Percentiles rank a stretch among this genome's conserved stretches.
phyloP scores from a whole-genome alignment of 2,329 filamentous ascomycete species.

The Cordyceps tenuipes region DNA sequence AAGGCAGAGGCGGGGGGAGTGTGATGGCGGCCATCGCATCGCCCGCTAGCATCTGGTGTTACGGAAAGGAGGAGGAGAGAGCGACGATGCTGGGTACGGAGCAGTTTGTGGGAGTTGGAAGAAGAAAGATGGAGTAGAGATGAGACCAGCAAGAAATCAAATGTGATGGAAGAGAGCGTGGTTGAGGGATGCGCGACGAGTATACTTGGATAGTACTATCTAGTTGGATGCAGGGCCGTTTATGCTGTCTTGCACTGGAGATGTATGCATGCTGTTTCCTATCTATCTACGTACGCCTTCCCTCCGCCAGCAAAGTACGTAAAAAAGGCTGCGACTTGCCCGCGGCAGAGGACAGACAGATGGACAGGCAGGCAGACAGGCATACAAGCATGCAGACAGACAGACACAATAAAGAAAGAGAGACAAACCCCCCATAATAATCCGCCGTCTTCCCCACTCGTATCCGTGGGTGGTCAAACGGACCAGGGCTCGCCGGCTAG shows the following conservation, averaged over 20 bases:
- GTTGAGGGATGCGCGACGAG: neutral
- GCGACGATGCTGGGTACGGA: neutral
- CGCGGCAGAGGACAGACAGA: neutral
- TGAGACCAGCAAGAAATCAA: neutral
- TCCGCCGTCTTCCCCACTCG: neutral
- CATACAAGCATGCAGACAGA: too few species aligned
- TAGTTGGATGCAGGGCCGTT: neutral
- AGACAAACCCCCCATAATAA: neutral
- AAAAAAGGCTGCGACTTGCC: neutral
- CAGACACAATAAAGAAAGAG: neutral
- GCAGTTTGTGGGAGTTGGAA: neutral
- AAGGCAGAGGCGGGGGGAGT: neutral
- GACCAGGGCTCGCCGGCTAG: neutral
- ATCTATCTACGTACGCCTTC: too few species aligned
- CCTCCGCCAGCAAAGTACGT: too few species aligned
- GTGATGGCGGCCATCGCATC: neutral
- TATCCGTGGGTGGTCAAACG: neutral
- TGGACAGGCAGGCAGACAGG: neutral
- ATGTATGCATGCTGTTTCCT: too few species aligned
- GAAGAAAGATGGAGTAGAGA: neutral
- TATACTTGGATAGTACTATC: neutral
- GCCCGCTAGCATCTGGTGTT: conserved; percentile 3
- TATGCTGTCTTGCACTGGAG: neutral
- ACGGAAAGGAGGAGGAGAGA: neutral
- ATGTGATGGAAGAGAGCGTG: neutral